Base-by-base conservation (phyloP, 805 yeast genomes). In the Teunomyces kruisii region DNA sequence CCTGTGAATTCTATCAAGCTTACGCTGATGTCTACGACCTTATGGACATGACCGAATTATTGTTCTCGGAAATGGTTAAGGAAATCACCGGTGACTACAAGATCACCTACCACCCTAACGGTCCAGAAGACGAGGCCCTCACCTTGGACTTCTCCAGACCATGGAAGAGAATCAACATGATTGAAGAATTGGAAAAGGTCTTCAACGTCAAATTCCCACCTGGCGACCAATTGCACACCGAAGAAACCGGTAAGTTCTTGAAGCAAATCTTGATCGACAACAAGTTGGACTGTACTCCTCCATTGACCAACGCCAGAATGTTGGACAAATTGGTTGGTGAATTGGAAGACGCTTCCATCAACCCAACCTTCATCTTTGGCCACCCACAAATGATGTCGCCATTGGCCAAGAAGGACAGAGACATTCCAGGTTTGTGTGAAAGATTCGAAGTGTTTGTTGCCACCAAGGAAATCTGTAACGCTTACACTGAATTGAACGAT, bases 301-400 rank as follows among this genome's bases (percentile, higher is more conserved):
- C 96, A 46, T 80, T 91, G 62, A 92, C 99, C 58, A 92, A 92
- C 72, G 97, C 99, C 45, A 88, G 99, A 76, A 92, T 92, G 97
- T 83, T 94, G 67, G 99, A 94, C 79, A 91, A 88, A 78, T 83
- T 92, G 53, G 97, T 92, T 58, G 98, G 99, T 64, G 97, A 89
- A 68, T 81, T 86, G 68, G 99, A 92, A 77, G 97, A 91, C 62
- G 77, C 82, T 43, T 88, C 95, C 66, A 87, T 92, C 72, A 94
- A 88, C 79, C 99, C 99, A 59, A 94, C 98, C 39, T 92, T 92
- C 72, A 88, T 92, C 70, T 91, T 89, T 62, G 99, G 99, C 59
- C 99, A 92, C 71, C 99, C 99, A 48, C 97, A 92, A 76, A 89
- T 92, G 95, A 92, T 92, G 99, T 92, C 98, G 47, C 99, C 99